Percentiles rank a stretch among this genome's conserved stretches.
These are phyloP conservation scores for Sporothrix brunneoviolacea DNA, from an alignment of 2,329 filamentous ascomycete species.

Conservation along the genomic window DNA sequence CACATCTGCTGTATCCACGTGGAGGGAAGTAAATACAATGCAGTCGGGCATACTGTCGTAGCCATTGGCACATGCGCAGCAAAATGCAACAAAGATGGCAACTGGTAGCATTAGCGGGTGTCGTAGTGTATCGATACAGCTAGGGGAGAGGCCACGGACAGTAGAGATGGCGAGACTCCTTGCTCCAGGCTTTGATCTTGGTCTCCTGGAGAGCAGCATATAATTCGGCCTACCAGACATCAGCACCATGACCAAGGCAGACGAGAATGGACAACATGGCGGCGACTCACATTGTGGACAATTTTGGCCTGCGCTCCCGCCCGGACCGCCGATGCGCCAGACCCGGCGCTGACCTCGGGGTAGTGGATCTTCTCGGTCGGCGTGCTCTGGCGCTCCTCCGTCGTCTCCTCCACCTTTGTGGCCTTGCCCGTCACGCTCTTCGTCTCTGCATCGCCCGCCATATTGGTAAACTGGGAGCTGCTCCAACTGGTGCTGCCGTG, in stretches of 20 bases:
- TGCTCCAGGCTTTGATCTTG: constrained; percentile 12
- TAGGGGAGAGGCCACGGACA: too few species aligned
- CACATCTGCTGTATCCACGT: not conserved
- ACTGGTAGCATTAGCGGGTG: constrained; percentile 27
- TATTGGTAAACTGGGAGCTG: too few species aligned
- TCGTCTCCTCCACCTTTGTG: not conserved
- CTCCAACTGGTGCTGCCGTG: too few species aligned
- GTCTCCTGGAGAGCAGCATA: constrained; percentile 19
- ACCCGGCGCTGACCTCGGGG: constrained; percentile 7
- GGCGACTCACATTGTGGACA: constrained; percentile 12
- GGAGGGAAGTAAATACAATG: too few species aligned
- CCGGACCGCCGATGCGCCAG: not conserved
- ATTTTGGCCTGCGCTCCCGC: constrained; percentile 8
- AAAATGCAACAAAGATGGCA: constrained; percentile 38
- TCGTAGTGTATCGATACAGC: too few species aligned
- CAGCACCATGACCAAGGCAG: too few species aligned
- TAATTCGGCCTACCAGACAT: constrained; percentile 36
- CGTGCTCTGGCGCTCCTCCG: not conserved
- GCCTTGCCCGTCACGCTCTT: too few species aligned
- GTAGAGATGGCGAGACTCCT: constrained; percentile 28
- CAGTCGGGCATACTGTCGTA: constrained; percentile 30
- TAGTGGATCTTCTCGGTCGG: constrained; percentile 3
- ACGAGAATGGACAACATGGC: too few species aligned
- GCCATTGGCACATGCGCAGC: constrained; percentile 42
- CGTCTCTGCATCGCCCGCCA: too few species aligned